These are phyloP conservation scores for Asterophora parasitica DNA, from an alignment of 768 basidiomycete species.

Conservation along the genomic window DNA sequence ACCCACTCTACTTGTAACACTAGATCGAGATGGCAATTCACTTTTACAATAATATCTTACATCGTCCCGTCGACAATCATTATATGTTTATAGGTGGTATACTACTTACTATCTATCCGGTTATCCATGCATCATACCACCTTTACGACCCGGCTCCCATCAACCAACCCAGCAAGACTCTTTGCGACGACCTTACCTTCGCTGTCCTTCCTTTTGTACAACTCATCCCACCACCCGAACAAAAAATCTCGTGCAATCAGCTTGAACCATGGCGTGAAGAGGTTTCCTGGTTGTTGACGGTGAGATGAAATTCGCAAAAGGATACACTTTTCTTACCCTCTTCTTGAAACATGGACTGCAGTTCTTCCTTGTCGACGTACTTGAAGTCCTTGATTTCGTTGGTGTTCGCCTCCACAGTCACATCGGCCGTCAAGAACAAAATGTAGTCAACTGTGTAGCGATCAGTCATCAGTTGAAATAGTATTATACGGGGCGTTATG, in stretches of 20 bases:
- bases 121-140: slow-evolving; percentile 30
- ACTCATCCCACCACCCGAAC: slow-evolving; percentile 98
- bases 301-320: not conserved
- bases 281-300: slow-evolving; percentile 49
- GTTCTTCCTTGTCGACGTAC: slow-evolving; percentile 88
- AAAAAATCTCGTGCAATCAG: slow-evolving; percentile 95
- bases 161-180: slow-evolving; percentile 58
- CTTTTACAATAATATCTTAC: no score
- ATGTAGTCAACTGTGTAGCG: slow-evolving; percentile 85
- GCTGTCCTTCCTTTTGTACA: slow-evolving; percentile 53
- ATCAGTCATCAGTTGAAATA: not conserved
- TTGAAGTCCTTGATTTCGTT: slow-evolving; percentile 92
- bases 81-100: no score
- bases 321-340: slow-evolving; percentile 43
- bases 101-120: no score
- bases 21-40: no score
- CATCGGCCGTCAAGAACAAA: slow-evolving; percentile 87
- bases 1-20: not conserved
- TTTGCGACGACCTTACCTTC: slow-evolving; percentile 61
- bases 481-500: not conserved
- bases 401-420: slow-evolving; percentile 70
- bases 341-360: slow-evolving; percentile 87
- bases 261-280: slow-evolving; percentile 99
- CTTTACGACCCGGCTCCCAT: slow-evolving; percentile 66
- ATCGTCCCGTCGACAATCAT: no score